Base-by-base conservation (phyloP, 495 filamentous ascomycete genomes). In the Hypoxylon trugodes region DNA sequence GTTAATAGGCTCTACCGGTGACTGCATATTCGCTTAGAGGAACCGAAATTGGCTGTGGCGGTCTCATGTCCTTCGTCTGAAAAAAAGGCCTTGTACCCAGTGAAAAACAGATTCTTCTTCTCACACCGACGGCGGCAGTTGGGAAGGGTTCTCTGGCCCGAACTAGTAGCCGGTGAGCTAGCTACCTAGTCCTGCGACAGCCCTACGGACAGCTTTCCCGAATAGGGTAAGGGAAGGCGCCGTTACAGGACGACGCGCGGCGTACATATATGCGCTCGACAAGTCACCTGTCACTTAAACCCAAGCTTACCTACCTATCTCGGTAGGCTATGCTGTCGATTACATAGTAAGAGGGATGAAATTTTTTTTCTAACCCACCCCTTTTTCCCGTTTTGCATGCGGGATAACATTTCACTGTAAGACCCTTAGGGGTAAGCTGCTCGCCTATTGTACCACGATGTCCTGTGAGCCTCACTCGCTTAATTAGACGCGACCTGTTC, bases 181-280 rank as follows among this genome's bases (percentile, higher is more conserved):
- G 13, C 24, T 37, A 2, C 30, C 45, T 61, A 32, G 57, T 46
- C 22, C 50, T 49, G 55, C 50, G 50, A 26, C 63, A 66, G 64
- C 64, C 64, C 56, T 66, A 66, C 64, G 64, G 57, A n/a, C 51
- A 61, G 45, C 10, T 51, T 61, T 38, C 52, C 64, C 47, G 51
- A 61, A 66, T 33, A 32, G 51, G 57, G 50, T 41, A 65, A 54
- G 55, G 16, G 48, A 48, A 24, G 48, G 40, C 38, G 61, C 53
- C 47, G 61, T 57, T 57, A 47, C 53, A 65, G 22, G 49, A 47
- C 24, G 56, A 56, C 64, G 64, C 57, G 64, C 57, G 56, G 58
- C 52, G 64, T 30, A n/a, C n/a, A n/a, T n/a, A n/a, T n/a, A 48
- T 66, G 57, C 57, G 57, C 21, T 66, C 18, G 64, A 66, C 49